Evolutionary conservation across 352 stramenopile species (phyloP).

Genomic region (Globisporangium abappressorium): DNA sequence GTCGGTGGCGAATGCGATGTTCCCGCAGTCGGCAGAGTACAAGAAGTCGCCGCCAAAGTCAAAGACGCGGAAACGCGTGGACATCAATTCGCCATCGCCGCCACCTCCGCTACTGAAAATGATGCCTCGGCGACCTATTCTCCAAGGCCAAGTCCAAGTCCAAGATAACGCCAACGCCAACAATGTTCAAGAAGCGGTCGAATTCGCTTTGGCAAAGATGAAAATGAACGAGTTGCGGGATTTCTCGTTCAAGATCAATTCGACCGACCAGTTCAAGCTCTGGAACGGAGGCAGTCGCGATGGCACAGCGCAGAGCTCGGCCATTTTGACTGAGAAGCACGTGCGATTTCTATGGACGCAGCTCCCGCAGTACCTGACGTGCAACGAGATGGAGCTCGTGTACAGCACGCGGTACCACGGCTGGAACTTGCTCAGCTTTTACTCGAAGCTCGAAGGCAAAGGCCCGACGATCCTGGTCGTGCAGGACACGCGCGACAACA

Average conservation of each 20-base stretch:
- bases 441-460: slow-evolving; percentile 48
- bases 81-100: slow-evolving; percentile 7
- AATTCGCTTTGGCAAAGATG: background rate
- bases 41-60: slow-evolving; percentile 28
- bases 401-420: slow-evolving; percentile 63
- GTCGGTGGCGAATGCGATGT: slow-evolving; percentile 62
- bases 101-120: background rate
- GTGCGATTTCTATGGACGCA: slow-evolving; percentile 65
- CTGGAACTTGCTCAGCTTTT: slow-evolving; percentile 74
- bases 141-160: background rate
- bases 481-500: slow-evolving; percentile 63
- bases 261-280: slow-evolving; percentile 56
- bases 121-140: background rate
- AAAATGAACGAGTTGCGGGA: slow-evolving; percentile 28
- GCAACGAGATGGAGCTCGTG: slow-evolving; percentile 68
- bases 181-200: background rate
- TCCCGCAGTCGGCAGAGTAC: slow-evolving; percentile 63
- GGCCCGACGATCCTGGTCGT: slow-evolving; percentile 65
- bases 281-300: slow-evolving; percentile 18
- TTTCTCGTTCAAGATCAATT: slow-evolving; percentile 51
- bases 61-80: slow-evolving; percentile 7
- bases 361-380: slow-evolving; percentile 56
- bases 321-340: slow-evolving; percentile 63
- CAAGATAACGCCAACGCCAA: background rate
- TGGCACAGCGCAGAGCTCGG: slow-evolving; percentile 34